phyloP scores from a whole-genome alignment of 345 rosid species.

The Citrus hindsii region DNA sequence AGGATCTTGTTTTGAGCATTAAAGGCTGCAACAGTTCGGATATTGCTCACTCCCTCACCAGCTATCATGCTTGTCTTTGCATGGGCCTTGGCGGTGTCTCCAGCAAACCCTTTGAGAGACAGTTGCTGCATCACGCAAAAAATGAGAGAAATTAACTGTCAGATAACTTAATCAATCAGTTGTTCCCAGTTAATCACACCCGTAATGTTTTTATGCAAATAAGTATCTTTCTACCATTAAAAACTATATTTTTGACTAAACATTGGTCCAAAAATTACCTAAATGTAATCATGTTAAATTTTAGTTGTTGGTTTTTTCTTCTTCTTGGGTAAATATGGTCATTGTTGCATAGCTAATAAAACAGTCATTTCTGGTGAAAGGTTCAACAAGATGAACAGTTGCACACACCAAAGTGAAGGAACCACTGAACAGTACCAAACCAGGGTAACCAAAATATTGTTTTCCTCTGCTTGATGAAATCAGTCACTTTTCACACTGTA shows the following conservation, averaged over 20 bases:
- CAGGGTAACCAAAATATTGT: constrained; percentile 6
- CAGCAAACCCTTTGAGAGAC: constrained; percentile 98
- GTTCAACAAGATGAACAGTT: constrained; percentile 4
- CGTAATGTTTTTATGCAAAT: neutral
- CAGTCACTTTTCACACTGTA: constrained; percentile 12
- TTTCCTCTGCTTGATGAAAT: neutral
- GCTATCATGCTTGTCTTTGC: constrained; percentile 99
- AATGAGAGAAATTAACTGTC: constrained; percentile 20
- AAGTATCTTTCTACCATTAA: neutral
- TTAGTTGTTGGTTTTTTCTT: constrained; percentile 1
- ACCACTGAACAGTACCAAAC: constrained; percentile 15
- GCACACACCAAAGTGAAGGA: neutral
- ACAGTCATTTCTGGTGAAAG: neutral
- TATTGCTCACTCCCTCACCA: constrained; percentile 99
- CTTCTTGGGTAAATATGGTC: neutral
- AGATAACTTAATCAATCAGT: neutral
- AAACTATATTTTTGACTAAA: neutral
- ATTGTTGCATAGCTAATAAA: neutral
- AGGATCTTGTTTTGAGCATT: constrained; percentile 90
- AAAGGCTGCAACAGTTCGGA: constrained; percentile 96
- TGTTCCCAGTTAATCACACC: neutral
- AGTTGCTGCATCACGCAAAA: constrained; percentile 64
- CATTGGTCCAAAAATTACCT: neutral
- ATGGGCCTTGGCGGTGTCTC: constrained; percentile 99
- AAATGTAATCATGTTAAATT: neutral